Evolutionary conservation across 2,329 filamentous ascomycete species (phyloP).

Genomic region (Ramularia endophylla): DNA sequence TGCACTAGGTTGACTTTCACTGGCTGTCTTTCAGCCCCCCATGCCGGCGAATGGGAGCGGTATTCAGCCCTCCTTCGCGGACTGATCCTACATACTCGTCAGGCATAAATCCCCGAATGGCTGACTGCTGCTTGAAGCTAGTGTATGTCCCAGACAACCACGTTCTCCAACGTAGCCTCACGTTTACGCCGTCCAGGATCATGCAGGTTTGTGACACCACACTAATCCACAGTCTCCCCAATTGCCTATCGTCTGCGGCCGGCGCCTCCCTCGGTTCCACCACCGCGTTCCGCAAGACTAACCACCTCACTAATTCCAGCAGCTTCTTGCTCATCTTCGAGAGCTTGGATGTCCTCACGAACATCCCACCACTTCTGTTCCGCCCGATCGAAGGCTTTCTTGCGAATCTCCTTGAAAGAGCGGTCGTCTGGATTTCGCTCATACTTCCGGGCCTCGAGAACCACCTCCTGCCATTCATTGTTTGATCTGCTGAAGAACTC

Average conservation of each 20-base stretch:
- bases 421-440: constrained; percentile 63
- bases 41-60: too few relatives aligned
- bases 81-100: too few relatives aligned
- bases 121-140: too few relatives aligned
- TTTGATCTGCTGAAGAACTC: constrained; percentile 90
- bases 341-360: constrained; percentile 80
- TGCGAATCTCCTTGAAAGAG: constrained; percentile 84
- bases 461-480: constrained; percentile 81
- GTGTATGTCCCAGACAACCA: too few relatives aligned
- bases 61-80: too few relatives aligned
- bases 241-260: constrained; percentile 15
- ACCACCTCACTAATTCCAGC: constrained; percentile 94
- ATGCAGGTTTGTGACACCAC: too few relatives aligned
- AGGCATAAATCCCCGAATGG: too few relatives aligned
- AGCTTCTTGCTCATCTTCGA: constrained; percentile 95
- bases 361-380: constrained; percentile 99
- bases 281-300: constrained; percentile 68
- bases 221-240: too few relatives aligned
- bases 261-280: constrained; percentile 14
- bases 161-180: too few relatives aligned
- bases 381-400: constrained; percentile 80
- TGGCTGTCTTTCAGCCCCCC: too few relatives aligned
- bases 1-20: neutral
- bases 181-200: too few relatives aligned
- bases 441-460: constrained; percentile 69